phyloP scores from a whole-genome alignment of 169 alveolate genomes.

The Eimeria sp. region DNA sequence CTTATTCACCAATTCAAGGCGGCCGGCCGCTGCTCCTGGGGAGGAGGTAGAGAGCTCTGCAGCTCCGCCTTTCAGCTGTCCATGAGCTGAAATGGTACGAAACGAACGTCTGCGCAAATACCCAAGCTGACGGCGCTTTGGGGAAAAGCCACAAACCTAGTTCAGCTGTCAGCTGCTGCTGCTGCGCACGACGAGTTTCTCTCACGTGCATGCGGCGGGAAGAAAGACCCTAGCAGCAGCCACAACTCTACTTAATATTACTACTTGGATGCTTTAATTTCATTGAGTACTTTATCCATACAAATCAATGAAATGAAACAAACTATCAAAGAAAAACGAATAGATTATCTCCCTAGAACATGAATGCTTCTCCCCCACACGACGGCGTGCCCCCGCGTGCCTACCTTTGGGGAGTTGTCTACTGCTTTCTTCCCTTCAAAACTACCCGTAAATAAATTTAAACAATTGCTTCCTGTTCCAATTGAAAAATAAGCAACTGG shows the following conservation, averaged over 20 bases:
- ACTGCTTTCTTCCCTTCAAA: background rate
- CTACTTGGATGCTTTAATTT: background rate
- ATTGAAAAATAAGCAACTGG: background rate
- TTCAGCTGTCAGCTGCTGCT: conserved; percentile 8
- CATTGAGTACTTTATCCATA: background rate
- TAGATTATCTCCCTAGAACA: background rate
- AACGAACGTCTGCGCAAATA: conserved; percentile 4
- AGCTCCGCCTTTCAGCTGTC: conserved; percentile 42
- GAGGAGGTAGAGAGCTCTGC: conserved; percentile 19
- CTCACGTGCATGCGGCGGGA: conserved; percentile 22
- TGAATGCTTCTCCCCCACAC: background rate
- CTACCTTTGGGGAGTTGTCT: background rate
- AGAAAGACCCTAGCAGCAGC: background rate
- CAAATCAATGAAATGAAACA: background rate
- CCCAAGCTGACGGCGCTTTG: background rate
- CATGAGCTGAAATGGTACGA: conserved; percentile 23
- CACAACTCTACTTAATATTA: background rate
- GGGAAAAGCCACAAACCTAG: background rate
- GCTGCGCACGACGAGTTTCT: background rate
- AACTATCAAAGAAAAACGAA: background rate
- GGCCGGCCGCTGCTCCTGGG: conserved; percentile 53
- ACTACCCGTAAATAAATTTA: background rate
- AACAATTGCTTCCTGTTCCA: background rate
- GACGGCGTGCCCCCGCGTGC: background rate
- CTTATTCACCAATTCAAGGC: background rate